Conservation (phyloP, 1,284 basidiomycete species). For the Malassezia obtusa region DNA sequence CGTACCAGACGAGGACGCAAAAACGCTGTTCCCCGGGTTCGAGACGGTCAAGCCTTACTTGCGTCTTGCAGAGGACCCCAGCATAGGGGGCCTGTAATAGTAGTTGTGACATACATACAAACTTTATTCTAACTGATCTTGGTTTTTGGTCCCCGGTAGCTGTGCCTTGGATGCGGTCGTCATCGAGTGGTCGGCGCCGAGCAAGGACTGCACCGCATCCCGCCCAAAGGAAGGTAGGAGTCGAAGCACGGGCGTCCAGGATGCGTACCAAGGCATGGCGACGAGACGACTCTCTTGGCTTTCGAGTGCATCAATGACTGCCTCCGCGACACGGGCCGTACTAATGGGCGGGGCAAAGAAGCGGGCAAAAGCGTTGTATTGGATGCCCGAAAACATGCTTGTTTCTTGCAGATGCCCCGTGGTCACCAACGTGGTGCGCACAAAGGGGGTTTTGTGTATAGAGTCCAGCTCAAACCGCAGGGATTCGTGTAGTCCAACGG, state of each 20-base stretch:
- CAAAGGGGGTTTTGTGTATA: conserved; percentile 19
- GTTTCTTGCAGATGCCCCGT: conserved; percentile 35
- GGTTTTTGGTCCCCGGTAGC: too few species aligned
- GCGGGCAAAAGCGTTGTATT: conserved; percentile 18
- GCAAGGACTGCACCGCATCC: conserved; percentile 5
- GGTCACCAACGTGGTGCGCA: conserved; percentile 34
- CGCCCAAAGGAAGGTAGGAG: conserved; percentile 24
- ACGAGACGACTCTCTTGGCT: conserved; percentile 24
- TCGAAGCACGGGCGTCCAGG: conserved; percentile 25
- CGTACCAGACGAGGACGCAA: conserved; percentile 76
- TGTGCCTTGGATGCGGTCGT: background rate
- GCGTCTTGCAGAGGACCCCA: conserved; percentile 50
- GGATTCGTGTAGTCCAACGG: conserved; percentile 43
- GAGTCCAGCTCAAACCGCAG: conserved; percentile 41
- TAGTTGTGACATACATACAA: background rate
- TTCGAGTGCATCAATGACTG: conserved; percentile 24
- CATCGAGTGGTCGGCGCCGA: conserved; percentile 16
- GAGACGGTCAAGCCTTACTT: conserved; percentile 54
- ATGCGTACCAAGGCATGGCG: conserved; percentile 31
- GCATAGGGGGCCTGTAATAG: background rate
- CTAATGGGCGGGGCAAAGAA: conserved; percentile 32
- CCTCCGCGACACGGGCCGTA: conserved; percentile 21
- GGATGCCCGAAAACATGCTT: conserved; percentile 27
- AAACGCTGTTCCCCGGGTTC: conserved; percentile 66
- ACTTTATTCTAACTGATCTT: too few species aligned